Evolutionary conservation across 1,139 yeast genomes (phyloP).

Genomic region (Lipomyces yarrowii): DNA sequence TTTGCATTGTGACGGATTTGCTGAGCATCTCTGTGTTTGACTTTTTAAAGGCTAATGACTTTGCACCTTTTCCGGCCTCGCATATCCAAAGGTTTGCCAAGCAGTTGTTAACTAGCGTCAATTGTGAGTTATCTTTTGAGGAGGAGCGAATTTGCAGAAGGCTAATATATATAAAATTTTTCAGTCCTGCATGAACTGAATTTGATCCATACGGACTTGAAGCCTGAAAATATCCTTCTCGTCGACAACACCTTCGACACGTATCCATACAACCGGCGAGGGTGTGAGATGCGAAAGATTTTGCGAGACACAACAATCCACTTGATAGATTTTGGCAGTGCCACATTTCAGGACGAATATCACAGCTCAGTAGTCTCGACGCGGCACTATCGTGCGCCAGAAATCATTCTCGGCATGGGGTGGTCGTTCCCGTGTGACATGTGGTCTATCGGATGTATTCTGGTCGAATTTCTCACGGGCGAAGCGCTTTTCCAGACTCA

Average conservation of each 20-base stretch:
- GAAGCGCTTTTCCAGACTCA: slow-evolving; percentile 94
- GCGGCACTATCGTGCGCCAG: slow-evolving; percentile 96
- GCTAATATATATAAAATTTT: background rate
- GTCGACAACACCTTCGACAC: slow-evolving; percentile 40
- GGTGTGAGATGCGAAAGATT: slow-evolving; percentile 46
- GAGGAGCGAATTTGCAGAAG: background rate
- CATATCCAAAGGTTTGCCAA: slow-evolving; percentile 89
- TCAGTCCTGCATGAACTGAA: slow-evolving; percentile 76
- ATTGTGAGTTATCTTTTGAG: slow-evolving; percentile 46
- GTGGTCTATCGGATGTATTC: slow-evolving; percentile 95
- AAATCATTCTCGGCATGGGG: slow-evolving; percentile 87
- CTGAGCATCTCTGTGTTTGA: slow-evolving; percentile 86
- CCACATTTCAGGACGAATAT: slow-evolving; percentile 90
- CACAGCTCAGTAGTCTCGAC: slow-evolving; percentile 89
- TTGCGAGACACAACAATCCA: slow-evolving; percentile 79
- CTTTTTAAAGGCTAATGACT: slow-evolving; percentile 72
- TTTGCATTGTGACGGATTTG: slow-evolving; percentile 89
- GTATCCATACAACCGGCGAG: slow-evolving; percentile 26
- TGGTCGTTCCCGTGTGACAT: slow-evolving; percentile 95
- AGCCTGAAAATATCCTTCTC: slow-evolving; percentile 89
- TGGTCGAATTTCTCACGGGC: slow-evolving; percentile 92
- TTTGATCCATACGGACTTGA: slow-evolving; percentile 89
- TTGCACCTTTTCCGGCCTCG: slow-evolving; percentile 69
- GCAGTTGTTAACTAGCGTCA: slow-evolving; percentile 82
- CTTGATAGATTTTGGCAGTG: slow-evolving; percentile 94